Evolutionary conservation across 2,329 filamentous ascomycete genomes (phyloP), one percentile per base, ranked within the genome.

Genomic region (Elsinoe perseae): DNA sequence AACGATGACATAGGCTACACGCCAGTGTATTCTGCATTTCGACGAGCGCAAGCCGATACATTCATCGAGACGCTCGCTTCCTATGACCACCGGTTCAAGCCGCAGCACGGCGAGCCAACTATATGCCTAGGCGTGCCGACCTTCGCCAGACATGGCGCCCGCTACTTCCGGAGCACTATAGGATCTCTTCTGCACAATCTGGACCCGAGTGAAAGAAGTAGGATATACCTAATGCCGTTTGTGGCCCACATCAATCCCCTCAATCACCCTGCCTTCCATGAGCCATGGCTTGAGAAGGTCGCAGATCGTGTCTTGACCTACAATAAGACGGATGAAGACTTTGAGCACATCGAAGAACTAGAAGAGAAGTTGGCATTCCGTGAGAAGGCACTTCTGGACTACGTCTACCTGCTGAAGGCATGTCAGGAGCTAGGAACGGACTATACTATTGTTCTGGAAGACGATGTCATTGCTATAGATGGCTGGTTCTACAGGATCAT

Each of bases 401-500:
- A 76, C 59, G 66, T 62, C 7, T 72, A 72, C 43, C 60, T 77
- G 23, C 60, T 77, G 23, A 67, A 71, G 50, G 66, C 67, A 9
- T 77, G 75, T 61, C 59, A 67, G 21, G 63, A 64, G 25, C 64
- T 66, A 5, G 66, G 66, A 18, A 66, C 73, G 6, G 67, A 69
- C 2, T 75, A 75, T 59, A 67, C 73, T 34, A 64, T 69, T 4
- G 72, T 78, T 36, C 61, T 78, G 3, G 75, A 78, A 60, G 75
- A 77, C 59, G 75, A 77, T 60, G 67, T 72, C 2, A 56, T 78
- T 3, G 74, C 73, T 30, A 68, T 73, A 61, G 73, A 75, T 50
- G 75, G 75, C 10, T 77, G 76, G 75, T 75, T 72, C 59, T 65
- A 72, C 48, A 69, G 73, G 3, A 72, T 71, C 0, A 63, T 71